Percentiles rank a stretch among this genome's conserved stretches.
Conservation (phyloP, 768 basidiomycete genomes). For the Hirschioporus abietinus region DNA sequence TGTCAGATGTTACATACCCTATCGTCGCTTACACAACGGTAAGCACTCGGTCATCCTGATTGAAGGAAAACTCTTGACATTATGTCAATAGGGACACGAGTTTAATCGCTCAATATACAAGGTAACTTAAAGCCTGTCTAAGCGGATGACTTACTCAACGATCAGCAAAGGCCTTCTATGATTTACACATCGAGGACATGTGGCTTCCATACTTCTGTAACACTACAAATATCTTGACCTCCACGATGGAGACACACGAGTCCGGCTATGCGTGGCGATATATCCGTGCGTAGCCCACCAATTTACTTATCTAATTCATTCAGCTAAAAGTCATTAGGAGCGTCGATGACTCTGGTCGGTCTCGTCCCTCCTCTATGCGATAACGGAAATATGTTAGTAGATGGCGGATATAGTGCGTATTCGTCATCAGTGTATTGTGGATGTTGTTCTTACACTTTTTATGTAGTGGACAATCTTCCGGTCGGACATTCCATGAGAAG, state of each 20-base stretch:
- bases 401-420: constrained; percentile 80
- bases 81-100: constrained; percentile 67
- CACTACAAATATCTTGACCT: constrained; percentile 94
- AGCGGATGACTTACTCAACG: constrained; percentile 1
- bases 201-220: constrained; percentile 99
- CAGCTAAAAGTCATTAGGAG: constrained; percentile 45
- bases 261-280: constrained; percentile 98
- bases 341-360: constrained; percentile 96
- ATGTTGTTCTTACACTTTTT: constrained; percentile 11
- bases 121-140: constrained; percentile 30
- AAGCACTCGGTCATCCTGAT: constrained; percentile 16
- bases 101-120: constrained; percentile 95
- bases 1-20: constrained; percentile 92
- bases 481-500: constrained; percentile 35
- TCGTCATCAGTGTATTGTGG: neutral
- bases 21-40: constrained; percentile 90
- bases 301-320: neutral
- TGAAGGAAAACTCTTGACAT: constrained; percentile 4
- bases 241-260: constrained; percentile 95
- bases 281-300: constrained; percentile 49
- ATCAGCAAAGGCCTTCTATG: constrained; percentile 72
- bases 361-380: constrained; percentile 92
- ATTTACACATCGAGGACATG: constrained; percentile 95
- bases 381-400: constrained; percentile 87
- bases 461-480: constrained; percentile 80